Base-by-base conservation (phyloP, 2,329 filamentous ascomycete species). In the Fusarium sterilihyphosum region DNA sequence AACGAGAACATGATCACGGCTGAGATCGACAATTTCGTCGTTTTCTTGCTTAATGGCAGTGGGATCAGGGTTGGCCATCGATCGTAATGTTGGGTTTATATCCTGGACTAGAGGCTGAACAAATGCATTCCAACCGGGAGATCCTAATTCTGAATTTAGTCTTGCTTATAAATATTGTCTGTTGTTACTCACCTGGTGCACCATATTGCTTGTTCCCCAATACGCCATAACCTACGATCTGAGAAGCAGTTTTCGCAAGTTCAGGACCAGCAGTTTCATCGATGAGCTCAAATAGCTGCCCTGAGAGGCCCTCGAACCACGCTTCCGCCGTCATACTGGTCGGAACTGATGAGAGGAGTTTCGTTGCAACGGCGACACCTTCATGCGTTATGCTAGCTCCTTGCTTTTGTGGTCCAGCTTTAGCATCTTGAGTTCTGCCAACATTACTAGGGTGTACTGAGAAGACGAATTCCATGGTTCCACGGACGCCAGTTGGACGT, bases 381-480 rank as follows among this genome's bases (percentile, higher is more conserved):
- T 94, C 92, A 38, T 92, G 88, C 0, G 92, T 92, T 63, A 94
- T 92, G 47, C 88, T 88, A 9, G 91, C 88, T 4, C 90, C 90
- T 78, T 87, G 84, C 61, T 88, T 90, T 74, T 89, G 88, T 3
- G 87, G 84, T 8, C 78, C 77, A 6, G 83, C 80, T 3, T 61
- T 53, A 22, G 83, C 82, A 62, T 86, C 85, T 12, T 84, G 81
- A 2, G 79, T 61, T 74, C 82, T 81, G 65, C 84, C 80, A 12
- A 83, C 82, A 73, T 84, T 85, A 70, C 88, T 86, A 1, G 92
- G 89, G 70, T 93, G 92, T 12, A 93, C 90, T 3, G 91, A 88
- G 65, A 93, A 92, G 41, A 94, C 86, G 77, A 94, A 94, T 78
- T 94, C 92, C 70, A 94, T 85, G 1, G 90, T 92, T 33, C 89